phyloP scores from a whole-genome alignment of 257 asterid species.

The Asclepias syriaca region DNA sequence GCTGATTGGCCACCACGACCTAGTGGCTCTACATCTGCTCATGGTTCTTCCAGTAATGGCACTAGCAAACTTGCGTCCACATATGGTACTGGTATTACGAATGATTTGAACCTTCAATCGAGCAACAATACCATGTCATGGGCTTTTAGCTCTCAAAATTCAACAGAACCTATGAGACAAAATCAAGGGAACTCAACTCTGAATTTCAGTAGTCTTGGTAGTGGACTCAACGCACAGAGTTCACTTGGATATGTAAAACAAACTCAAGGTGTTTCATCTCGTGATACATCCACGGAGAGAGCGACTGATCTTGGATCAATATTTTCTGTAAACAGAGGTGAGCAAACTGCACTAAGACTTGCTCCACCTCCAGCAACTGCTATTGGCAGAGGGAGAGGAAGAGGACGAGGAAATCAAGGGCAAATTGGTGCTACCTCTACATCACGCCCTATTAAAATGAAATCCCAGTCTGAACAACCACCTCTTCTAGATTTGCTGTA shows the following conservation, averaged over 20 bases:
- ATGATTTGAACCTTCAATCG: slow-evolving; percentile 47
- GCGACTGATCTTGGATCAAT: slow-evolving; percentile 69
- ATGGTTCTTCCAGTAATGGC: slow-evolving; percentile 48
- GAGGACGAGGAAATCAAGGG: slow-evolving; percentile 77
- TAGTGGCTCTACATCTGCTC: slow-evolving; percentile 39
- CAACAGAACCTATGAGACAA: slow-evolving; percentile 33
- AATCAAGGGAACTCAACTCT: slow-evolving; percentile 47
- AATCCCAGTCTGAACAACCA: slow-evolving; percentile 52
- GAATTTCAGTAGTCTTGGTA: slow-evolving; percentile 26
- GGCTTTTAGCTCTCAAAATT: slow-evolving; percentile 42
- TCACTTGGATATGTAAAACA: slow-evolving; percentile 63
- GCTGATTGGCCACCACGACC: slow-evolving; percentile 92
- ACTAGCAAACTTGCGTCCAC: slow-evolving; percentile 27
- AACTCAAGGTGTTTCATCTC: slow-evolving; percentile 35
- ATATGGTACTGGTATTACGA: slow-evolving; percentile 28
- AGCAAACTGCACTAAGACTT: slow-evolving; percentile 65
- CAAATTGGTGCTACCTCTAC: slow-evolving; percentile 34
- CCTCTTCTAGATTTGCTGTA: slow-evolving; percentile 81
- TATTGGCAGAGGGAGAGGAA: slow-evolving; percentile 83
- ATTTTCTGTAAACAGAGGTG: slow-evolving; percentile 65
- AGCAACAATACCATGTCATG: slow-evolving; percentile 35
- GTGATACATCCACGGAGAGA: slow-evolving; percentile 35
- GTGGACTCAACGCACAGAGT: slow-evolving; percentile 37
- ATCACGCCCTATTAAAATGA: slow-evolving; percentile 29
- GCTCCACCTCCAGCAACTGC: slow-evolving; percentile 92